Percentiles rank a stretch among this genome's conserved stretches.
Conservation (phyloP, 2,329 filamentous ascomycete species). For the Verruconis gallopava region DNA sequence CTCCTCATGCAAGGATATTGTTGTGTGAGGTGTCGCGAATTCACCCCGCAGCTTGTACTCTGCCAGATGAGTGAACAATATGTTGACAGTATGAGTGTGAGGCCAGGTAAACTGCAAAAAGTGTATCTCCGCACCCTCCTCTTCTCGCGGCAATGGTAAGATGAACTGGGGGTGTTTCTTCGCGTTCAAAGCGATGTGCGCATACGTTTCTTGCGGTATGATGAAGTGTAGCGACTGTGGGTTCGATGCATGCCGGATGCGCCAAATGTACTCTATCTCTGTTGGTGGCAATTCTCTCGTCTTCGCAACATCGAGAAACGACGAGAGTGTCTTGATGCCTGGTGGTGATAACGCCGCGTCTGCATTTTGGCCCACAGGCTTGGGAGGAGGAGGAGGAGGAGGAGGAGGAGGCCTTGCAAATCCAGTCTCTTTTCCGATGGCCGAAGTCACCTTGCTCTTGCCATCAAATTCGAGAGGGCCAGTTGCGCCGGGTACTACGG, state of each 20-base stretch:
- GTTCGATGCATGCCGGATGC: constrained; percentile 66
- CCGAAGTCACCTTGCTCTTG: constrained; percentile 21
- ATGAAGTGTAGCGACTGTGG: constrained; percentile 69
- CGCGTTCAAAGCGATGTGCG: constrained; percentile 57
- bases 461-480: constrained; percentile 26
- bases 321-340: constrained; percentile 51
- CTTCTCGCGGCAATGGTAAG: constrained; percentile 56
- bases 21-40: constrained; percentile 85
- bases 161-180: constrained; percentile 76
- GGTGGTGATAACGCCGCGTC: constrained; percentile 20
- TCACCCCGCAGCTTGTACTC: constrained; percentile 87
- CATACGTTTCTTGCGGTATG: constrained; percentile 62
- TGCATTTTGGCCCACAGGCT: constrained; percentile 20
- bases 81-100: constrained; percentile 39
- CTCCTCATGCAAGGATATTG: constrained; percentile 82
- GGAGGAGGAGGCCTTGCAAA: constrained; percentile 19
- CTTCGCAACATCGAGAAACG: constrained; percentile 71
- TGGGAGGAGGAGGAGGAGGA: constrained; percentile 20
- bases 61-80: constrained; percentile 87
- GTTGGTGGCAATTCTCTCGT: constrained; percentile 56
- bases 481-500: constrained; percentile 41
- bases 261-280: constrained; percentile 83
- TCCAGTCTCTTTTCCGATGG: background rate
- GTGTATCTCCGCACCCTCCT: constrained; percentile 67
- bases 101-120: constrained; percentile 96